Evolutionary conservation across 1,284 basidiomycete species (phyloP).

Genomic region (Trametes versicolor): DNA sequence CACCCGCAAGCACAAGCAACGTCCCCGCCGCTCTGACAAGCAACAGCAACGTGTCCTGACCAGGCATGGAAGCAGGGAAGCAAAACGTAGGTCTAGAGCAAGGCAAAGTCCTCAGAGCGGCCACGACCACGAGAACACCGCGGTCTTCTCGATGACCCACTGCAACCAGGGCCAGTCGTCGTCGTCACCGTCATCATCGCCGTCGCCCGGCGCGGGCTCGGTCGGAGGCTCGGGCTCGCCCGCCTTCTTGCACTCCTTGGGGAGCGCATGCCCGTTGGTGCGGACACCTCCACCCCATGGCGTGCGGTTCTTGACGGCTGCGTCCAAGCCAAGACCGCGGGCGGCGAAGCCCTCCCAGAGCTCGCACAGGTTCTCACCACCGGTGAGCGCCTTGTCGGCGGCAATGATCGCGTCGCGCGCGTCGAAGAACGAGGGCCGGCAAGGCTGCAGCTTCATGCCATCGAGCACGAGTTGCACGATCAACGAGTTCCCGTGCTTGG

Average conservation of each 20-base stretch:
- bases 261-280: constrained; percentile 41
- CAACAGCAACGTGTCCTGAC: neutral
- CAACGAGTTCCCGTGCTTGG: constrained; percentile 93
- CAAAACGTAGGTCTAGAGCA: neutral
- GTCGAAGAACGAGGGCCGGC: constrained; percentile 91
- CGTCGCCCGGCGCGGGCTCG: constrained; percentile 26
- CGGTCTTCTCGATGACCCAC: constrained; percentile 30
- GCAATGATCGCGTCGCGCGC: constrained; percentile 94
- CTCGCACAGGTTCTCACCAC: constrained; percentile 92
- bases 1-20: constrained; percentile 1
- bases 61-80: neutral
- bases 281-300: constrained; percentile 96
- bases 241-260: constrained; percentile 26
- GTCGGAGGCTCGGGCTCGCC: constrained; percentile 21
- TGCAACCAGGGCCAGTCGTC: constrained; percentile 34
- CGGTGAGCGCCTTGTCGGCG: constrained; percentile 91
- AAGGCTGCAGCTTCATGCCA: constrained; percentile 95
- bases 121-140: constrained; percentile 25
- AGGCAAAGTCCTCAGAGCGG: constrained; percentile 18
- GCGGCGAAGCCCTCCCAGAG: constrained; percentile 89
- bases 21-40: neutral
- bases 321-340: constrained; percentile 84
- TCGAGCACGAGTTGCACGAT: constrained; percentile 88
- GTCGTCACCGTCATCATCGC: constrained; percentile 28
- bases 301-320: constrained; percentile 77